A percentile compares a stretch with the other conserved stretches of the same genome.
Conservation (phyloP, 768 basidiomycete genomes). For the Boletus patriciae region DNA sequence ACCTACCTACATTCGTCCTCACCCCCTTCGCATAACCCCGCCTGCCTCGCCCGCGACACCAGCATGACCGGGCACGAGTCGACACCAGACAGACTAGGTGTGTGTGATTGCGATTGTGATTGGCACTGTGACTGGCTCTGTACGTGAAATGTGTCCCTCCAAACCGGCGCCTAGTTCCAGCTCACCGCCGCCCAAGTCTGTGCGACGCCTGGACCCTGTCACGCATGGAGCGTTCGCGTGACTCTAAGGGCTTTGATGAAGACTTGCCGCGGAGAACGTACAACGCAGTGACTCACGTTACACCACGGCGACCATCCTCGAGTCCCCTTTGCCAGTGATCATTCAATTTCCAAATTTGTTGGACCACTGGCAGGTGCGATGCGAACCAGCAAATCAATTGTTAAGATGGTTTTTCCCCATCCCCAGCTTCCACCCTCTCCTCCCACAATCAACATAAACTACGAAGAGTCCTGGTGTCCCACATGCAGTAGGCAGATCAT, state of each 20-base stretch:
- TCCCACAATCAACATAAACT: conserved; percentile 35
- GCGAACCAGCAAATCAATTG: conserved; percentile 41
- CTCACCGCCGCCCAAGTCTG: too few relatives aligned
- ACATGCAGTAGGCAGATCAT: conserved; percentile 74
- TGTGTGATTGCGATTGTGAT: neutral
- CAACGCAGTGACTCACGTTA: too few relatives aligned
- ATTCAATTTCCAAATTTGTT: conserved; percentile 17
- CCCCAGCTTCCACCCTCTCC: conserved; percentile 10
- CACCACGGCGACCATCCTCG: too few relatives aligned
- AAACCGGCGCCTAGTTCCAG: too few relatives aligned
- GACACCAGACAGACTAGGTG: neutral
- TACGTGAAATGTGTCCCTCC: too few relatives aligned
- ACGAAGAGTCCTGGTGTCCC: conserved; percentile 80
- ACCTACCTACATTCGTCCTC: too few relatives aligned
- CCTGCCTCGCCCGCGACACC: conserved; percentile 9
- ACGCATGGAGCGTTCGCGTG: too few relatives aligned
- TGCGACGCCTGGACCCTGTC: too few relatives aligned
- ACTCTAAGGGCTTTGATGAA: too few relatives aligned
- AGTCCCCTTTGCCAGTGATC: too few relatives aligned
- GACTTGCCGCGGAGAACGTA: too few relatives aligned
- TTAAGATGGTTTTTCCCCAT: conserved; percentile 35
- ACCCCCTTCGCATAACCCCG: too few relatives aligned
- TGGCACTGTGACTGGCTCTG: neutral
- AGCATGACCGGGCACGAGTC: conserved; percentile 15
- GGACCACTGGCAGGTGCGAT: conserved; percentile 24